Percentiles rank a stretch among this genome's conserved stretches.
These are phyloP conservation scores for Fraxinus sp. DNA, from an alignment of 305 asterid species.

Conservation along the genomic window DNA sequence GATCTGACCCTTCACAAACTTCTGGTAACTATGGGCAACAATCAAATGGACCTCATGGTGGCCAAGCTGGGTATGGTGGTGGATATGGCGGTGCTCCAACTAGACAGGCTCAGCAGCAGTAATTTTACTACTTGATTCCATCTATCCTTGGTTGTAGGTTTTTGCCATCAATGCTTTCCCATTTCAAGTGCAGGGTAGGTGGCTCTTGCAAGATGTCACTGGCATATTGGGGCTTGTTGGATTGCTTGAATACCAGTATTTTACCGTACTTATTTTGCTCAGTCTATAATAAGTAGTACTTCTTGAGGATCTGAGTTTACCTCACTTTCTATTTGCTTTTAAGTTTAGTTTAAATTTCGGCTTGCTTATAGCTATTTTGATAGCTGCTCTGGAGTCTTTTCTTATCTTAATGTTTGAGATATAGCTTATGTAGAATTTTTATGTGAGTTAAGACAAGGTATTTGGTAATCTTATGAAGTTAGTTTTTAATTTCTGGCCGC, in stretches of 20 bases:
- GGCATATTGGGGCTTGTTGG: slow-evolving; percentile 49
- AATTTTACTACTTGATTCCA: slow-evolving; percentile 22
- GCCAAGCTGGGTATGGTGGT: slow-evolving; percentile 61
- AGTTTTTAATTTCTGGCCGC: slow-evolving; percentile 16
- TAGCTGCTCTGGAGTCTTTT: slow-evolving; percentile 45
- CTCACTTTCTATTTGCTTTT: slow-evolving; percentile 40
- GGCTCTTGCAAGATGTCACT: slow-evolving; percentile 46
- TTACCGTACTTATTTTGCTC: slow-evolving; percentile 43
- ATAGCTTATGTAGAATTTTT: slow-evolving; percentile 37
- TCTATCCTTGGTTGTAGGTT: slow-evolving; percentile 32
- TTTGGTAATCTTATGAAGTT: slow-evolving; percentile 25
- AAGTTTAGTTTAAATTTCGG: slow-evolving; percentile 51
- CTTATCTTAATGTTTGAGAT: slow-evolving; percentile 46
- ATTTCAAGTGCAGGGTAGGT: slow-evolving; percentile 39
- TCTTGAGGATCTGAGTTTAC: slow-evolving; percentile 45
- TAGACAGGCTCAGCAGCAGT: slow-evolving; percentile 65
- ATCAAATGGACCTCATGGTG: slow-evolving; percentile 47
- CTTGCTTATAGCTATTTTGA: slow-evolving; percentile 45
- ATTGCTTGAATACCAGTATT: slow-evolving; percentile 48
- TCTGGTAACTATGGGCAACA: slow-evolving; percentile 50
- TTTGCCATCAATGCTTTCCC: slow-evolving; percentile 27
- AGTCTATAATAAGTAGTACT: slow-evolving; percentile 57
- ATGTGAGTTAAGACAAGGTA: slow-evolving; percentile 30
- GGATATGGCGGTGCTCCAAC: slow-evolving; percentile 50
- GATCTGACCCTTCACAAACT: slow-evolving; percentile 63